Evolutionary conservation across 106 monocot species (phyloP).

Genomic region (Hemerocallis citrina): DNA sequence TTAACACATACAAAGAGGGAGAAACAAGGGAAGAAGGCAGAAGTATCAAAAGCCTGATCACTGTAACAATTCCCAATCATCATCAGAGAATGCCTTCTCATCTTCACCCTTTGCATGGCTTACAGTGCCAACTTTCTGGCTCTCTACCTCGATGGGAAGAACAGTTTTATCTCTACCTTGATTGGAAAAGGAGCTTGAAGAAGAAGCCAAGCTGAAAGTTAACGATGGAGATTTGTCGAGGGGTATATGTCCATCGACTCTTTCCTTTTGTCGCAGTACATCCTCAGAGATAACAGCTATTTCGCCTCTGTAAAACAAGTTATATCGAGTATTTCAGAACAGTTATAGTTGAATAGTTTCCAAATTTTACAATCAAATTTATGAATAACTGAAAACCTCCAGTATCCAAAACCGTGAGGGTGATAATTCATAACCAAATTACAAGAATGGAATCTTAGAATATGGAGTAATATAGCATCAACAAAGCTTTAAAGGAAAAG

Average conservation of each 20-base stretch:
- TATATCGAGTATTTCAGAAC: neutral
- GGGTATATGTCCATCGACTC: conserved; percentile 34
- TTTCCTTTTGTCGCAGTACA: conserved; percentile 43
- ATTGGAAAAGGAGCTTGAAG: neutral
- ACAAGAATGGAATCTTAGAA: too few relatives aligned
- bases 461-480: too few relatives aligned
- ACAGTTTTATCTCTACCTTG: too few relatives aligned
- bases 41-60: too few relatives aligned
- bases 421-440: too few relatives aligned
- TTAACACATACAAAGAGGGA: too few relatives aligned
- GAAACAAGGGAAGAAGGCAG: too few relatives aligned
- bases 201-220: conserved; percentile 6
- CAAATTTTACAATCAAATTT: neutral
- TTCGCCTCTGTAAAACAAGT: conserved; percentile 58
- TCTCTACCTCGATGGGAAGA: too few relatives aligned
- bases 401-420: neutral
- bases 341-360: neutral
- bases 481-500: too few relatives aligned
- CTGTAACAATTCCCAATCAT: neutral
- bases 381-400: neutral
- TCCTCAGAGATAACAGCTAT: conserved; percentile 77
- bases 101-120: neutral
- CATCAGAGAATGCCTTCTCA: neutral
- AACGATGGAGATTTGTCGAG: conserved; percentile 21
- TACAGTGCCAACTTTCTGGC: too few relatives aligned